Percentiles rank a stretch among this genome's conserved stretches.
These are phyloP conservation scores for Mycena capillaripes DNA, from an alignment of 768 basidiomycete species.

Conservation along the genomic window DNA sequence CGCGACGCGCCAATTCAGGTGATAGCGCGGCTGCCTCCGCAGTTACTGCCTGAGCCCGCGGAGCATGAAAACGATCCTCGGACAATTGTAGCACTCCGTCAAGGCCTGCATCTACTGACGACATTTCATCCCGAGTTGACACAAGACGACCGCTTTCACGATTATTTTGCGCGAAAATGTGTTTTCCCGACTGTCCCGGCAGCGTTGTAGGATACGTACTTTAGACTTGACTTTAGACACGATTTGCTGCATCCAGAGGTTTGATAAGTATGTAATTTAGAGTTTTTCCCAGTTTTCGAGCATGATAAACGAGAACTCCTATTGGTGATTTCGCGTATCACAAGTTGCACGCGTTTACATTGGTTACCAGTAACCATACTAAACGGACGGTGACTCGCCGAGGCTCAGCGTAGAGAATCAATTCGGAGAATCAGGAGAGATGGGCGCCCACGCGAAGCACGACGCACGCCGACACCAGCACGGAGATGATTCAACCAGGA, in stretches of 20 bases:
- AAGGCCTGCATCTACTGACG: conserved; percentile 88
- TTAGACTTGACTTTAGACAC: not conserved
- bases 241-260: too few relatives aligned
- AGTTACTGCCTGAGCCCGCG: conserved; percentile 59
- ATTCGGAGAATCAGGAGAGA: too few relatives aligned
- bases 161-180: conserved; percentile 88
- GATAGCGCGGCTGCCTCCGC: conserved; percentile 76
- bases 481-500: not conserved
- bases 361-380: not conserved
- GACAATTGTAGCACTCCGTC: conserved; percentile 86
- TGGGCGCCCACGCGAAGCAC: not conserved
- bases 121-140: conserved; percentile 97
- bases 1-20: conserved; percentile 75
- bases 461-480: too few relatives aligned
- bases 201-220: conserved; percentile 1
- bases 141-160: conserved; percentile 88
- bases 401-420: not conserved
- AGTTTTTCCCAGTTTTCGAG: too few relatives aligned
- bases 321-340: not conserved
- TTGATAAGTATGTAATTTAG: too few relatives aligned
- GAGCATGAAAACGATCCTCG: conserved; percentile 68
- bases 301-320: too few relatives aligned
- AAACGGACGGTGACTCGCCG: not conserved
- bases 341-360: not conserved
- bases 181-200: conserved; percentile 56